A percentile compares a stretch with the other conserved stretches of the same genome.
Evolutionary conservation across 108 stramenopile species (phyloP).

Genomic region (Fistulifera solaris): DNA sequence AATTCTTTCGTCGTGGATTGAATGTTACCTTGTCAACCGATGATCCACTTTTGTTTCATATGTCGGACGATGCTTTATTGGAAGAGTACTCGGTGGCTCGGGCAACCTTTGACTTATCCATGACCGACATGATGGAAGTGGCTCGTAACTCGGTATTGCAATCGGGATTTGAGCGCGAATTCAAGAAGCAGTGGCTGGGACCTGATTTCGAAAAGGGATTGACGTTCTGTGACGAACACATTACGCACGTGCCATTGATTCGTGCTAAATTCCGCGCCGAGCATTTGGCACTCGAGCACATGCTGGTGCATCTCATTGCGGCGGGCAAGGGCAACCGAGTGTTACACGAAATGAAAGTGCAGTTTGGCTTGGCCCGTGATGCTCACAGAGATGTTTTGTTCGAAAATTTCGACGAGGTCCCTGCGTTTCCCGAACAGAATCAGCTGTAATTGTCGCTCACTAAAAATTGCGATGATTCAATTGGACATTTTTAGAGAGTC

Average conservation of each 20-base stretch:
- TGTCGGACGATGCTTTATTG: slow-evolving; percentile 95
- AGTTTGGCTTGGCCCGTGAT: slow-evolving; percentile 78
- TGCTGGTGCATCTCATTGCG: slow-evolving; percentile 66
- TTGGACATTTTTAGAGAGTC: too few relatives aligned
- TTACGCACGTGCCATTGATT: slow-evolving; percentile 83
- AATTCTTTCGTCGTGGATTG: slow-evolving; percentile 72
- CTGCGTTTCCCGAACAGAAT: slow-evolving; percentile 67
- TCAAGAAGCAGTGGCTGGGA: slow-evolving; percentile 94
- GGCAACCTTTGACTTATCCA: slow-evolving; percentile 92
- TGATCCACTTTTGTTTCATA: slow-evolving; percentile 97
- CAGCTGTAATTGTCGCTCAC: slow-evolving; percentile 52
- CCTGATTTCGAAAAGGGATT: slow-evolving; percentile 70
- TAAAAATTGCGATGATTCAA: too few relatives aligned
- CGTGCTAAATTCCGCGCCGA: slow-evolving; percentile 85
- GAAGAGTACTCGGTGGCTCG: slow-evolving; percentile 97
- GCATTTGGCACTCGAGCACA: slow-evolving; percentile 83
- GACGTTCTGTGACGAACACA: slow-evolving; percentile 79
- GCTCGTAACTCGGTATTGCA: slow-evolving; percentile 94
- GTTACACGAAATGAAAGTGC: slow-evolving; percentile 77
- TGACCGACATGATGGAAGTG: slow-evolving; percentile 97
- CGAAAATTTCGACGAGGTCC: slow-evolving; percentile 65
- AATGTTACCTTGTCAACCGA: slow-evolving; percentile 98
- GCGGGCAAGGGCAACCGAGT: slow-evolving; percentile 74
- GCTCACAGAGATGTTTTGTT: slow-evolving; percentile 70
- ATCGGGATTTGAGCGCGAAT: slow-evolving; percentile 89